Conservation (phyloP, 1,284 basidiomycete genomes). For the Tausonia pullulans region DNA sequence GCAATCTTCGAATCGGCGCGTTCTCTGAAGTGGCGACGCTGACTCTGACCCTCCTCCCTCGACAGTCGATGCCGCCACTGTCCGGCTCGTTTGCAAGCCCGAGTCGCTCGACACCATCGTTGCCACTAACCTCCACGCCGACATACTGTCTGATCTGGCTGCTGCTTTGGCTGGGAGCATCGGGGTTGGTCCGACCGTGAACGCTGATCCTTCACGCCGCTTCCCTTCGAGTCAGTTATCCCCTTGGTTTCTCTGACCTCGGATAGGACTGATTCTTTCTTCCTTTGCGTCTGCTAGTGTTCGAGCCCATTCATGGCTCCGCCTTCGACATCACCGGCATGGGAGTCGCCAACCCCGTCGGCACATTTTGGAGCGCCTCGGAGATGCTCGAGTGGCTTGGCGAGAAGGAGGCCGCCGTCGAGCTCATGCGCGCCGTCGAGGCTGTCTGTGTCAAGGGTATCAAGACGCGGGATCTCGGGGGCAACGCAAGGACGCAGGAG, state of each 20-base stretch:
- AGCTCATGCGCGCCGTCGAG: conserved; percentile 45
- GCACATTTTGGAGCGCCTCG: conserved; percentile 47
- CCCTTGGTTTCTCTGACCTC: conserved; percentile 20
- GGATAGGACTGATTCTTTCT: conserved; percentile 7
- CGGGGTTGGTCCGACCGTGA: conserved; percentile 47
- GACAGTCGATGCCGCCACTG: conserved; percentile 41
- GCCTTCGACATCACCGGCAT: conserved; percentile 21
- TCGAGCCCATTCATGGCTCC: conserved; percentile 25
- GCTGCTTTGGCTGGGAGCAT: conserved; percentile 48
- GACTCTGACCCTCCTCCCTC: conserved; percentile 31
- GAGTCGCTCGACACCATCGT: conserved; percentile 45
- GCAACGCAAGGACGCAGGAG: conserved; percentile 23
- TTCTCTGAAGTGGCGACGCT: conserved; percentile 16
- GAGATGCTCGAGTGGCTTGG: conserved; percentile 48
- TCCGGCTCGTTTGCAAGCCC: conserved; percentile 41
- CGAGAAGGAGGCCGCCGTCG: conserved; percentile 41
- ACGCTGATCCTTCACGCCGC: conserved; percentile 42
- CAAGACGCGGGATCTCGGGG: conserved; percentile 26
- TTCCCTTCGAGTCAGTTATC: conserved; percentile 41
- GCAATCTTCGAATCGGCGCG: neutral
- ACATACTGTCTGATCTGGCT: conserved; percentile 48
- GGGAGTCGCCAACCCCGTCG: conserved; percentile 32
- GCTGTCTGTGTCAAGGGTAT: conserved; percentile 27
- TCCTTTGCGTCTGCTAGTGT: conserved; percentile 15
- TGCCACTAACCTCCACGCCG: conserved; percentile 45